Evolutionary conservation across 2,329 filamentous ascomycete species (phyloP).

Genomic region (Diaporthe citrichinensis): DNA sequence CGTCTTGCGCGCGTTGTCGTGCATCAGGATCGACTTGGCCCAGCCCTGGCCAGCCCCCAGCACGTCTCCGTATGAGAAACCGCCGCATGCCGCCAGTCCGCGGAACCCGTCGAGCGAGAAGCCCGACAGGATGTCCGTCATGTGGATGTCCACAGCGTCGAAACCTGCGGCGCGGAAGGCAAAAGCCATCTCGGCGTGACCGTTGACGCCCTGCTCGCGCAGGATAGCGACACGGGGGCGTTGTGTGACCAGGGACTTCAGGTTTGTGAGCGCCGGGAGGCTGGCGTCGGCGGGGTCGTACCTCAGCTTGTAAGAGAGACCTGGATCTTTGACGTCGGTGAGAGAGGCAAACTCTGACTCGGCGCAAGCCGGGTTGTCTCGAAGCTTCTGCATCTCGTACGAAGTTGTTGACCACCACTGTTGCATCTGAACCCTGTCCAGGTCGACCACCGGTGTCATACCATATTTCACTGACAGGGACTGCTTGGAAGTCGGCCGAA

Average conservation of each 20-base stretch:
- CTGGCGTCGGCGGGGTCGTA: constrained; percentile 85
- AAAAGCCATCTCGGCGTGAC: constrained; percentile 97
- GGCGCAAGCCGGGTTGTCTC: constrained; percentile 90
- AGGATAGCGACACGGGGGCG: constrained; percentile 88
- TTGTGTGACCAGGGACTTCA: constrained; percentile 70
- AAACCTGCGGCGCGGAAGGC: constrained; percentile 94
- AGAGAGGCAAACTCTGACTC: constrained; percentile 86
- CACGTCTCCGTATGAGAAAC: constrained; percentile 91
- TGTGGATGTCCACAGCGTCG: constrained; percentile 92
- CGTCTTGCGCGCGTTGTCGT: constrained; percentile 80
- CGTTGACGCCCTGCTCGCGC: constrained; percentile 95
- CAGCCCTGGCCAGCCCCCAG: constrained; percentile 96
- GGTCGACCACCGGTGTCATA: constrained; percentile 76
- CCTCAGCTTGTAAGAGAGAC: constrained; percentile 85
- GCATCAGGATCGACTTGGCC: constrained; percentile 93
- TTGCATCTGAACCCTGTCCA: constrained; percentile 81
- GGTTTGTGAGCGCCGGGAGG: constrained; percentile 75
- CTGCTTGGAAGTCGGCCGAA: constrained; percentile 79
- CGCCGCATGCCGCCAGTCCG: constrained; percentile 93
- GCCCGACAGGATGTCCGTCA: constrained; percentile 90
- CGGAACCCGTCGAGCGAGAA: constrained; percentile 86
- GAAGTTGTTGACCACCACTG: constrained; percentile 92
- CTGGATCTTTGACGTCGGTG: constrained; percentile 81
- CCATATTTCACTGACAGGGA: constrained; percentile 82
- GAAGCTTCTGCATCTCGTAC: constrained; percentile 88